Evolutionary conservation across 768 basidiomycete genomes (phyloP).

Genomic region (Suillus sp.): DNA sequence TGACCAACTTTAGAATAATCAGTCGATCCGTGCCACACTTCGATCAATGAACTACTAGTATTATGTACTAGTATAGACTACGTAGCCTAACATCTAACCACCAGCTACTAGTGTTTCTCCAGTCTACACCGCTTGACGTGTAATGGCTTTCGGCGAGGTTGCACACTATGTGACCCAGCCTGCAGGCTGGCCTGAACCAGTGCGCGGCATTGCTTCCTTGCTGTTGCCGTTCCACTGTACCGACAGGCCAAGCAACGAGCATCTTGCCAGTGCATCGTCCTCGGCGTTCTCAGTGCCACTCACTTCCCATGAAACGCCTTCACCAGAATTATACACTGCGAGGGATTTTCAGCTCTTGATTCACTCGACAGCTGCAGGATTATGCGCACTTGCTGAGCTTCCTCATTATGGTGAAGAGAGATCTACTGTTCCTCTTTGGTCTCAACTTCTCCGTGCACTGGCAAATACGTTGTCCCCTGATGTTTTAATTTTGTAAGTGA

Average conservation of each 20-base stretch:
- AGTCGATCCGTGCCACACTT: too few species aligned
- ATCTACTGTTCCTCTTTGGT: background rate
- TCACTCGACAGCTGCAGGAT: background rate
- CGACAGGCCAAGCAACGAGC: background rate
- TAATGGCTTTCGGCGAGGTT: background rate
- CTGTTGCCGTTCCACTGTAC: background rate
- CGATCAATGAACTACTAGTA: too few species aligned
- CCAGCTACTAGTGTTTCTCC: background rate
- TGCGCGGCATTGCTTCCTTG: background rate
- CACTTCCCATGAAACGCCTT: background rate
- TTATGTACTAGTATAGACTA: too few species aligned
- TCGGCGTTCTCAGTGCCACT: background rate
- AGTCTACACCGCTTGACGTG: background rate
- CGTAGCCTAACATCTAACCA: background rate
- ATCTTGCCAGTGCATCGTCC: background rate
- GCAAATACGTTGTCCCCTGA: background rate
- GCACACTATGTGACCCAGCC: background rate
- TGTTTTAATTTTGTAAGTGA: background rate
- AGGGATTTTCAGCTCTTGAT: background rate
- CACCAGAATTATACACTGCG: background rate
- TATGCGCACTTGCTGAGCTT: background rate
- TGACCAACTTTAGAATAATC: background rate
- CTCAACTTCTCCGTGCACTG: background rate
- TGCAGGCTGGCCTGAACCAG: conserved; percentile 2
- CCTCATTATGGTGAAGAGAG: background rate